A percentile compares a stretch with the other conserved stretches of the same genome.
phyloP scores from a whole-genome alignment of 2,329 filamentous ascomycete species.

The Capronia americana region DNA sequence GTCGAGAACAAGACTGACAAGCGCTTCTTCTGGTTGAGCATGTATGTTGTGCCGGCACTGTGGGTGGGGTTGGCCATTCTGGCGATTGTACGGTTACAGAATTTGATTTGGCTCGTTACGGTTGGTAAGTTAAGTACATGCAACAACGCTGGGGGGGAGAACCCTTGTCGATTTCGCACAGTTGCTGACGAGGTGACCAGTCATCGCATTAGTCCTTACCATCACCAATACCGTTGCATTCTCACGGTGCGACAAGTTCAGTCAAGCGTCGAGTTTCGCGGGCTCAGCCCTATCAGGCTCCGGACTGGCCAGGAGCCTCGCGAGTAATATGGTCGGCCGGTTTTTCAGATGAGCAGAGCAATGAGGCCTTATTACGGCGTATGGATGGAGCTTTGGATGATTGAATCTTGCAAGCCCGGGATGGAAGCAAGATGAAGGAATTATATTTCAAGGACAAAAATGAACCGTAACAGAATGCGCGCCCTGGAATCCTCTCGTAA shows the following conservation, averaged over 20 bases:
- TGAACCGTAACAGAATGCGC: neutral
- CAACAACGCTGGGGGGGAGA: neutral
- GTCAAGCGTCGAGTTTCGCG: slow-evolving; percentile 65
- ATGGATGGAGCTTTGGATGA: neutral
- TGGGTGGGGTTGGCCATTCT: slow-evolving; percentile 57
- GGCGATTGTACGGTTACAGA: slow-evolving; percentile 54
- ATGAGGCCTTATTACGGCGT: neutral
- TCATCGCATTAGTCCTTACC: slow-evolving; percentile 57
- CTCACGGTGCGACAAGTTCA: slow-evolving; percentile 59
- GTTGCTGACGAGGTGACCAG: slow-evolving; percentile 40
- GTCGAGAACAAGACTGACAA: slow-evolving; percentile 56
- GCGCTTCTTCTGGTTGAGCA: slow-evolving; percentile 59
- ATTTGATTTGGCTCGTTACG: slow-evolving; percentile 58
- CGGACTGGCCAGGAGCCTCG: slow-evolving; percentile 38
- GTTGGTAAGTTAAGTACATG: slow-evolving; percentile 55
- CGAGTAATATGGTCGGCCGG: slow-evolving; percentile 39
- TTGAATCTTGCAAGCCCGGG: neutral
- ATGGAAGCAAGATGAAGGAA: neutral
- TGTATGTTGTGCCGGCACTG: slow-evolving; percentile 55
- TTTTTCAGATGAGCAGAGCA: slow-evolving; percentile 37
- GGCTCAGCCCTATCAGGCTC: slow-evolving; percentile 62
- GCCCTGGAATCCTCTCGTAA: neutral
- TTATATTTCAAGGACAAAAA: neutral
- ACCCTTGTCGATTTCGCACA: neutral
- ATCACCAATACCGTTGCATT: slow-evolving; percentile 60